A percentile compares a stretch with the other conserved stretches of the same genome.
These are phyloP conservation scores for Mycothermus thermophilus DNA, from an alignment of 495 filamentous ascomycete species.

Conservation along the genomic window DNA sequence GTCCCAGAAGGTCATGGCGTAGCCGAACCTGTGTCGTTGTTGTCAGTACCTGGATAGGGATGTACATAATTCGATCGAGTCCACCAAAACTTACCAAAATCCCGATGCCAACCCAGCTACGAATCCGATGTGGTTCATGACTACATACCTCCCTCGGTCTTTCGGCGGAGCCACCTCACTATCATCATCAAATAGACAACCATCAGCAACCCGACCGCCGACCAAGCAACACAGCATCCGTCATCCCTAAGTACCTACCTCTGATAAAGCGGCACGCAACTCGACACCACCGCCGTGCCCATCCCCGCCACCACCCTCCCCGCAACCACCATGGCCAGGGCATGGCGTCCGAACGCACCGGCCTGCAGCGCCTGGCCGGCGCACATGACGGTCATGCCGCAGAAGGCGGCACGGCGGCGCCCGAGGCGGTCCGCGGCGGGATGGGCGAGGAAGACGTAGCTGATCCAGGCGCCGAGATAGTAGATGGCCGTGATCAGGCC, in stretches of 20 bases:
- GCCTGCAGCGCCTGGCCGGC: slow-evolving; percentile 35
- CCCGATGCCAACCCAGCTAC: slow-evolving; percentile 37
- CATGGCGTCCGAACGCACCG: slow-evolving; percentile 25
- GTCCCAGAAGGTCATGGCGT: slow-evolving; percentile 31
- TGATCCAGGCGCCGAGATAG: slow-evolving; percentile 42
- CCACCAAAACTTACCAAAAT: slow-evolving; percentile 39
- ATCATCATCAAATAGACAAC: too few relatives aligned
- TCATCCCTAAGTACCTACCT: slow-evolving; percentile 27
- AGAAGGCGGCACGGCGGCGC: slow-evolving; percentile 34
- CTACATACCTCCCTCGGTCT: slow-evolving; percentile 39
- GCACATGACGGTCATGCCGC: slow-evolving; percentile 30
- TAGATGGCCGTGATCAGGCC: slow-evolving; percentile 44
- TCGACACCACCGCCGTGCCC: slow-evolving; percentile 39
- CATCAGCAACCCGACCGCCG: too few relatives aligned
- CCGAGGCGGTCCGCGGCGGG: slow-evolving; percentile 34
- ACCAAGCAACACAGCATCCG: too few relatives aligned
- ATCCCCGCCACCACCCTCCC: slow-evolving; percentile 39
- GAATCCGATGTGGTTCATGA: slow-evolving; percentile 45
- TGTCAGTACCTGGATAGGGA: too few relatives aligned
- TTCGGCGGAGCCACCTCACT: slow-evolving; percentile 42
- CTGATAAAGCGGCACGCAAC: slow-evolving; percentile 43
- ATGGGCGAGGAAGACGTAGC: slow-evolving; percentile 41
- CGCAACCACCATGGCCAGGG: slow-evolving; percentile 37
- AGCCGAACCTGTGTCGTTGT: slow-evolving; percentile 38
- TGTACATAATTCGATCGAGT: too few relatives aligned